Conservation (phyloP, 2,329 filamentous ascomycete genomes). For the Paramyrothecium sp. region DNA sequence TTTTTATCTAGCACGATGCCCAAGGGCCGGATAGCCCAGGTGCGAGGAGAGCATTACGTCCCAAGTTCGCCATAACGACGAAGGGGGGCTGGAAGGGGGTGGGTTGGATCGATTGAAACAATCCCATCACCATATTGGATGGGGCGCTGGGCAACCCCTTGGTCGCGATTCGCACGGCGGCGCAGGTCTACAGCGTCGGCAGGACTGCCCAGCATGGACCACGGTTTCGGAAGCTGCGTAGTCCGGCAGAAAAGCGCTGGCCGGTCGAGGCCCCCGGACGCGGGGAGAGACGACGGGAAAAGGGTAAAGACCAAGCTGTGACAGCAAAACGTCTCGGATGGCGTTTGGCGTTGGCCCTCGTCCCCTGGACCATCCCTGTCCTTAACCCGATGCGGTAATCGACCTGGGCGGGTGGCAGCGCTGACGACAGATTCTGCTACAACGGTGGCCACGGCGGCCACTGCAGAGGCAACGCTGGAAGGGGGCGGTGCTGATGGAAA, state of each 20-base stretch:
- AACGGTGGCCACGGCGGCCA: not conserved
- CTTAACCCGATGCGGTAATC: not conserved
- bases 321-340: constrained; percentile 32
- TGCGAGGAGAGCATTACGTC: not conserved
- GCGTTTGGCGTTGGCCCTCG: constrained; percentile 23
- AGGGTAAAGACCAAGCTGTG: constrained; percentile 19
- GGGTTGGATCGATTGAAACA: not conserved
- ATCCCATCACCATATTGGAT: not conserved
- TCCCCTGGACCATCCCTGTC: constrained; percentile 5
- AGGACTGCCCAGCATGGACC: not conserved
- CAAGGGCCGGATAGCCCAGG: not conserved
- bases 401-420: not conserved
- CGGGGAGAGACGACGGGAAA: constrained; percentile 5
- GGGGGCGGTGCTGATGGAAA: not conserved
- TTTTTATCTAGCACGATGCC: constrained; percentile 5
- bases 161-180: too few species aligned
- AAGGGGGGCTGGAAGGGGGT: too few species aligned
- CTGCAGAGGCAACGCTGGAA: not conserved
- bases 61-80: not conserved
- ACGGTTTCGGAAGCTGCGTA: not conserved
- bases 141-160: too few species aligned
- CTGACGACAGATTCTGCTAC: not conserved
- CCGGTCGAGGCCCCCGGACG: constrained; percentile 5
- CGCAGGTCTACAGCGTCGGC: too few species aligned
- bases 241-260: not conserved